Base-by-base conservation (phyloP, 305 asterid species). In the Fraxinus latifolia region DNA sequence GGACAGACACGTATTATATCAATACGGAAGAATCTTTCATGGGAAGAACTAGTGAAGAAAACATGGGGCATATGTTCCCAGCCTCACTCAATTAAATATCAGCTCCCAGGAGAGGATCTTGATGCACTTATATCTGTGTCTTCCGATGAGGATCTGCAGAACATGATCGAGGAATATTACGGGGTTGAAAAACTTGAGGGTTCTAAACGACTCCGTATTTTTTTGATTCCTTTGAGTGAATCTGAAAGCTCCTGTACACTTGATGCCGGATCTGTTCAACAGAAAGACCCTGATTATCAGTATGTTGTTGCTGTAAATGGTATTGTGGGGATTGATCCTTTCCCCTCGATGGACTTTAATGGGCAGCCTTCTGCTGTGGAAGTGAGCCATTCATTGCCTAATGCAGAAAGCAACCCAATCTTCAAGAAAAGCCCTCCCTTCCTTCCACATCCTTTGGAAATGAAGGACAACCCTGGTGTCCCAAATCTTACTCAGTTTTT, bases 61-160 rank as follows among this genome's bases (percentile, higher is more conserved):
- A 86, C 89, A 39, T 62, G 84, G 1, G 91, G 84, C 82, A 79
- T 88, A 34, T 90, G 87, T 82, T 74, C 83, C 74, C 89, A 81
- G 84, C 89, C 90, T 78, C 89, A 91, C 84, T 70, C 88, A 7
- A 85, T 91, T 60, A 91, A 90, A 81, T 91, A 91, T 85, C 95
- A 90, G 88, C 95, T 92, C 84, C 93, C 90, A 15, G 94, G 93
- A 71, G 94, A 90, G 91, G 94, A 92, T 84, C 89, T 90, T 81
- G 93, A 92, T 72, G 91, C 96, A 80, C 93, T 89, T 74, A 90
- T 92, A 88, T 90, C 96, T n/a, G 92, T 92, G 77, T 90, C 93
- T 81, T 92, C 90, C n/a, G 87, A 92, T 65, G 94, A 92, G 85
- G 94, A 89, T 84, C 89, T 90, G 79, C 94, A 87, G 81, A 90